phyloP scores from a whole-genome alignment of 495 filamentous ascomycete species.

The Immersiella caudata region DNA sequence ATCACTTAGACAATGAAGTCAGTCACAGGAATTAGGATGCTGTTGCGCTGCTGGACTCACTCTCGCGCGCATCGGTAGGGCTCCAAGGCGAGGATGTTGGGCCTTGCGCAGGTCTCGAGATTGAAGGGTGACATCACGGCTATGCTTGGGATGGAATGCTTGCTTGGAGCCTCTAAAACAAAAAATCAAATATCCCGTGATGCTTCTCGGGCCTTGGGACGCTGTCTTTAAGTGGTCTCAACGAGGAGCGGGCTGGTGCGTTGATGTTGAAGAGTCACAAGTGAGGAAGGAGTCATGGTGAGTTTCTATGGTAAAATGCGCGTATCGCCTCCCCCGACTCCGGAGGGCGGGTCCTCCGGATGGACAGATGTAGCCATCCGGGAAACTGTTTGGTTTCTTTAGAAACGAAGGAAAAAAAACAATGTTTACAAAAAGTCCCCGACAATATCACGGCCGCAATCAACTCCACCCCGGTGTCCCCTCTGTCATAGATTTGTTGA shows the following conservation, averaged over 20 bases:
- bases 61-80: slow-evolving; percentile 86
- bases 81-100: slow-evolving; percentile 79
- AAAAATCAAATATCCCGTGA: background rate
- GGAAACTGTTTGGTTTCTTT: background rate
- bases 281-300: slow-evolving; percentile 22
- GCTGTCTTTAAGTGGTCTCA: background rate
- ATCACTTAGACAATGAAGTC: slow-evolving; percentile 63
- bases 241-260: background rate
- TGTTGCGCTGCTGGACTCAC: slow-evolving; percentile 50
- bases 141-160: background rate
- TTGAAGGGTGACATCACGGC: slow-evolving; percentile 62
- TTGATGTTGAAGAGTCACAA: slow-evolving; percentile 27
- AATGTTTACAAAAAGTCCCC: background rate
- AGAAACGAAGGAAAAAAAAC: background rate
- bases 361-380: background rate
- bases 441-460: background rate
- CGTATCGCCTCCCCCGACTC: slow-evolving; percentile 27
- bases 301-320: background rate
- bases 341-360: slow-evolving; percentile 33
- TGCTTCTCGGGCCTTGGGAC: background rate
- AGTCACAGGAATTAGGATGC: slow-evolving; percentile 21
- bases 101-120: slow-evolving; percentile 75
- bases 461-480: background rate
- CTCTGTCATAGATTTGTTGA: background rate
- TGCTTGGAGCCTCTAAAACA: background rate